Evolutionary conservation across 1,139 yeast species (phyloP).

Genomic region (Blastobotrys arbuscula): DNA sequence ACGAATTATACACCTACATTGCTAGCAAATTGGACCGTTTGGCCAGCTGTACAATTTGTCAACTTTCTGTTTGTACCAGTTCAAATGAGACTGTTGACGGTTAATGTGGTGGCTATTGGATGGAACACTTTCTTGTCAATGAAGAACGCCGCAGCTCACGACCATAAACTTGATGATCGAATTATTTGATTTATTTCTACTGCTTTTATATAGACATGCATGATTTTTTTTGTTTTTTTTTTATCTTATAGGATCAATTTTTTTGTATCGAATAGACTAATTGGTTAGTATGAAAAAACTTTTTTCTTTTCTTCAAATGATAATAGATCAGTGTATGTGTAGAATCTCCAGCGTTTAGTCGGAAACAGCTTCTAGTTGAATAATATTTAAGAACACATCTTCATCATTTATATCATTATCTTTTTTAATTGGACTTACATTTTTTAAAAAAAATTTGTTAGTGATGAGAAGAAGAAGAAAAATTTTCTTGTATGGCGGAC

Average conservation of each 20-base stretch:
- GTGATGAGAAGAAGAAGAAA: background rate
- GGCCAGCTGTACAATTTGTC: conserved; percentile 76
- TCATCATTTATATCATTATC: conserved; percentile 17
- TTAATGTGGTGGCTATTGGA: conserved; percentile 65
- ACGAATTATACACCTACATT: conserved; percentile 42
- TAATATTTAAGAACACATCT: conserved; percentile 14
- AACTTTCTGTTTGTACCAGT: conserved; percentile 73
- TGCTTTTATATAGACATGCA: background rate
- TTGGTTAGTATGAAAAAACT: background rate
- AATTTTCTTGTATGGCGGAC: background rate
- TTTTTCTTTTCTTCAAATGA: background rate
- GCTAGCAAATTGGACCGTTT: conserved; percentile 68
- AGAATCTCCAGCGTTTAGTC: conserved; percentile 31
- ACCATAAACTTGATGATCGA: background rate
- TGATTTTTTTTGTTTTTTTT: no score
- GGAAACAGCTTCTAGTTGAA: conserved; percentile 35
- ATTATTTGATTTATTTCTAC: no score
- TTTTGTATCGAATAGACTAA: no score
- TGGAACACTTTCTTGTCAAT: conserved; percentile 82
- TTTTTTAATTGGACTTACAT: background rate
- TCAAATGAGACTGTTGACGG: conserved; percentile 59
- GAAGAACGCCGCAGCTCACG: conserved; percentile 33
- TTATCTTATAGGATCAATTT: no score
- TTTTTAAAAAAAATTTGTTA: background rate
- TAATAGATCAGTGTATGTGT: background rate